A percentile compares a stretch with the other conserved stretches of the same genome.
Evolutionary conservation across 768 basidiomycete genomes (phyloP).

Genomic region (Myochromella boudieri): DNA sequence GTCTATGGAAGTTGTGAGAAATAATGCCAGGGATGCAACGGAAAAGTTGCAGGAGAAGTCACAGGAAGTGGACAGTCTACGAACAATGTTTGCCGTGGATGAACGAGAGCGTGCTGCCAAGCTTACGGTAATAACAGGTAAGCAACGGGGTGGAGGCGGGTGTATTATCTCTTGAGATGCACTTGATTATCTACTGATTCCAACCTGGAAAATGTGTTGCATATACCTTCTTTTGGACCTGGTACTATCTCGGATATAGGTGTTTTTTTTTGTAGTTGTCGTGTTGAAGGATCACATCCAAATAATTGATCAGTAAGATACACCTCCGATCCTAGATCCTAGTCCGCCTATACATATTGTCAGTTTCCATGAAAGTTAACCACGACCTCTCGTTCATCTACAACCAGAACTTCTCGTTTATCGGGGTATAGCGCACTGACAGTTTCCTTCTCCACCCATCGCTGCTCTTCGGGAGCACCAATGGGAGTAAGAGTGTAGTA

Average conservation of each 20-base stretch:
- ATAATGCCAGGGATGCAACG: constrained; percentile 57
- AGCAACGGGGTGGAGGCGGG: constrained; percentile 18
- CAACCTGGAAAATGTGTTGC: too few relatives aligned
- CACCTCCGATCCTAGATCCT: too few relatives aligned
- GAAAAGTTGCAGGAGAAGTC: constrained; percentile 67
- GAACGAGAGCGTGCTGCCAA: constrained; percentile 65
- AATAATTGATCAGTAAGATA: too few relatives aligned
- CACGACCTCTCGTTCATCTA: constrained; percentile 44
- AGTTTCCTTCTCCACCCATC: constrained; percentile 63
- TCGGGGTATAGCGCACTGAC: constrained; percentile 66
- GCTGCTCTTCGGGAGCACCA: constrained; percentile 27
- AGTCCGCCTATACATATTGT: constrained; percentile 5
- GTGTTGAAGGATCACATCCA: too few relatives aligned
- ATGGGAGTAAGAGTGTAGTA: constrained; percentile 78
- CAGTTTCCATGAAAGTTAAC: constrained; percentile 33
- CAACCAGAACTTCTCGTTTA: constrained; percentile 48
- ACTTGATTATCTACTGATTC: background rate
- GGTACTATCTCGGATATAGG: too few relatives aligned
- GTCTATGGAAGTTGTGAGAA: constrained; percentile 47
- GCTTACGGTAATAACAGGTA: constrained; percentile 41
- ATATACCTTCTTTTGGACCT: too few relatives aligned
- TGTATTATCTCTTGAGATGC: background rate
- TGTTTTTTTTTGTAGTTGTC: too few relatives aligned
- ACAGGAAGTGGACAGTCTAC: constrained; percentile 68
- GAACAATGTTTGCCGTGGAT: constrained; percentile 65